phyloP scores from a whole-genome alignment of 2,329 filamentous ascomycete species.

The Ophiostoma himal-ulmi region DNA sequence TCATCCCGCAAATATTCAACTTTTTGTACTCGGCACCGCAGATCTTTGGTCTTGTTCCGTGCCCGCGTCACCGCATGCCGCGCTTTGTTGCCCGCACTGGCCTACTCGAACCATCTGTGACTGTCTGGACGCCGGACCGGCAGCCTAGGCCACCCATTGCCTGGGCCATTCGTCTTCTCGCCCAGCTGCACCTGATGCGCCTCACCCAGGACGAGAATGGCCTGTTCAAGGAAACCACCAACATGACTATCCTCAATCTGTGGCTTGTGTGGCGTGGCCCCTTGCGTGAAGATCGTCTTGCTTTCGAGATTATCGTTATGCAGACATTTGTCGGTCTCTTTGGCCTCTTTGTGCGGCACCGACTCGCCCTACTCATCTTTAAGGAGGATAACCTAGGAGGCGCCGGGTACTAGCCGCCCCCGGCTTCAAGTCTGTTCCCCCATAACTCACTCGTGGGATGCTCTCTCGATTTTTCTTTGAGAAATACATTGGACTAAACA shows the following conservation, averaged over 20 bases:
- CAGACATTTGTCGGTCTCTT: constrained; percentile 72
- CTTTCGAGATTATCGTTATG: constrained; percentile 70
- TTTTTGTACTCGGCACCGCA: constrained; percentile 91
- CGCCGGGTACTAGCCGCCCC: background rate
- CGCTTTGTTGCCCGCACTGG: constrained; percentile 81
- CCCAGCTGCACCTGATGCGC: constrained; percentile 60
- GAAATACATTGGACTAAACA: background rate
- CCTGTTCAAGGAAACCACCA: constrained; percentile 69
- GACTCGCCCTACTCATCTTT: constrained; percentile 81
- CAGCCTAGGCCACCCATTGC: constrained; percentile 64
- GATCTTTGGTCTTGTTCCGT: constrained; percentile 82
- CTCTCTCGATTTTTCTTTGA: background rate
- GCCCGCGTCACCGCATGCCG: constrained; percentile 85
- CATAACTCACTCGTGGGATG: too few relatives aligned
- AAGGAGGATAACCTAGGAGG: constrained; percentile 70
- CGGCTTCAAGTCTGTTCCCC: background rate
- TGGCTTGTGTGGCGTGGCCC: constrained; percentile 96
- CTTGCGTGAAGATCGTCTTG: constrained; percentile 77
- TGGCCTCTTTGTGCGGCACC: constrained; percentile 79
- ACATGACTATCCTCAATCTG: constrained; percentile 89
- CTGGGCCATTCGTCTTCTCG: constrained; percentile 60
- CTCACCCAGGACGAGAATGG: constrained; percentile 63
- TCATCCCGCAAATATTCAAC: constrained; percentile 93
- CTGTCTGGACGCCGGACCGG: constrained; percentile 60
- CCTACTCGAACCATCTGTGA: constrained; percentile 78